Percentiles rank a stretch among this genome's conserved stretches.
Conservation (phyloP, 2,329 filamentous ascomycete genomes). For the Monosporascus sp. region DNA sequence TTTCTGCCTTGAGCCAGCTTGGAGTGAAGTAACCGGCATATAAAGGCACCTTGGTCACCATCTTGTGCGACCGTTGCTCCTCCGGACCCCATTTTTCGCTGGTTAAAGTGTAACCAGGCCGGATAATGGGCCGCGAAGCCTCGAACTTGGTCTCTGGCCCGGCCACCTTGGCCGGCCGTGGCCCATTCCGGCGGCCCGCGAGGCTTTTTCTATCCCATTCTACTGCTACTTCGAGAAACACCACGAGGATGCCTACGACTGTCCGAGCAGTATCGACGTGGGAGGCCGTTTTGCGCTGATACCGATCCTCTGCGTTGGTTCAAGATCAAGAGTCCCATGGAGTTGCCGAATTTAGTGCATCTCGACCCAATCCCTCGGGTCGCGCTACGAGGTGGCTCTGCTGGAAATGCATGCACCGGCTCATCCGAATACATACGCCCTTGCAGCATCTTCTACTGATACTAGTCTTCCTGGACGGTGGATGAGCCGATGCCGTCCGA, state of each 20-base stretch:
- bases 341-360: not conserved
- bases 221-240: conserved; percentile 15
- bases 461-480: not conserved
- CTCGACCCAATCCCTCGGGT: not conserved
- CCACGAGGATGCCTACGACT: conserved; percentile 17
- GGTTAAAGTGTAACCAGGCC: conserved; percentile 16
- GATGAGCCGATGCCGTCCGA: not conserved
- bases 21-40: conserved; percentile 15
- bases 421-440: too few species aligned
- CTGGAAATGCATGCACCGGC: too few species aligned
- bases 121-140: conserved; percentile 23
- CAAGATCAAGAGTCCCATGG: conserved; percentile 10
- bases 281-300: not conserved
- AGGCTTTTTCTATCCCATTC: conserved; percentile 17
- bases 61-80: conserved; percentile 15
- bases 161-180: conserved; percentile 18
- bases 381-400: not conserved
- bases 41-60: conserved; percentile 20
- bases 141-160: conserved; percentile 15
- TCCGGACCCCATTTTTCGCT: conserved; percentile 6
- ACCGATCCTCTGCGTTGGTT: conserved; percentile 11
- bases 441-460: not conserved
- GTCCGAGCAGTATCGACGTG: conserved; percentile 1
- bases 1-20: conserved; percentile 18
- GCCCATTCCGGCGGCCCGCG: conserved; percentile 21